Evolutionary conservation across 2,329 filamentous ascomycete genomes (phyloP), one percentile per base, ranked within the genome.

Genomic region (Exophiala calicioides): DNA sequence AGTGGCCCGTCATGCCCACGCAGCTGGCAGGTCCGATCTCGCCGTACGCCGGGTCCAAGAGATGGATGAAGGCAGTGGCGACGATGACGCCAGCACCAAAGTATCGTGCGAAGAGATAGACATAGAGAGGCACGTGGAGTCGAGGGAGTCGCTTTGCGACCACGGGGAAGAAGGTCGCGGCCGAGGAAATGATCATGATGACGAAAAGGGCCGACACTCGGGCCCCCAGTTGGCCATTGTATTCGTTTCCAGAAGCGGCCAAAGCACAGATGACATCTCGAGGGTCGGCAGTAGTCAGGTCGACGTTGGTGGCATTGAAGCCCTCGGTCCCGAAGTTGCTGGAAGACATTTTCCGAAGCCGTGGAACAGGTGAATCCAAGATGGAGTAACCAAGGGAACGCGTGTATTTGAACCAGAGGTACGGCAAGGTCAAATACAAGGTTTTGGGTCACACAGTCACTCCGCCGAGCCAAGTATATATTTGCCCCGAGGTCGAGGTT

Each of bases 1-100:
- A 80, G 33, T 68, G 65, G 1, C 72, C 75, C 0, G 77, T 79
- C 67, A 78, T 71, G 16, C 76, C 76, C 4, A 78, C 74, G 48
- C 75, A 79, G 18, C 69, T 70, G n/a, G 65, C 54, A 0, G 70
- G 64, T 3, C 75, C 75, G 41, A 74, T 74, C 41, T 70, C 65
- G 1, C 31, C 37, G 44, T 73, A 73, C 1, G 71, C 70, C 1
- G 71, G 71, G 24, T 73, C 70, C 15, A 74, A 66, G 5, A 74
- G 65, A 59, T 77, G 75, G 34, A 73, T 66, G 53, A 73, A 73
- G 0, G 70, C 70, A 4, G 72, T 75, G 5, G 72, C 70, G 26
- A 74, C 55, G 43, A 74, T 74, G 36, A 75, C 72, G 4, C 71
- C 72, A 1, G 71, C 65, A 23, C 71, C 70, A 39, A 74, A 74